Evolutionary conservation across 768 basidiomycete genomes (phyloP), one percentile per base, ranked within the genome.

Genomic region (Exsudoporus frostii): DNA sequence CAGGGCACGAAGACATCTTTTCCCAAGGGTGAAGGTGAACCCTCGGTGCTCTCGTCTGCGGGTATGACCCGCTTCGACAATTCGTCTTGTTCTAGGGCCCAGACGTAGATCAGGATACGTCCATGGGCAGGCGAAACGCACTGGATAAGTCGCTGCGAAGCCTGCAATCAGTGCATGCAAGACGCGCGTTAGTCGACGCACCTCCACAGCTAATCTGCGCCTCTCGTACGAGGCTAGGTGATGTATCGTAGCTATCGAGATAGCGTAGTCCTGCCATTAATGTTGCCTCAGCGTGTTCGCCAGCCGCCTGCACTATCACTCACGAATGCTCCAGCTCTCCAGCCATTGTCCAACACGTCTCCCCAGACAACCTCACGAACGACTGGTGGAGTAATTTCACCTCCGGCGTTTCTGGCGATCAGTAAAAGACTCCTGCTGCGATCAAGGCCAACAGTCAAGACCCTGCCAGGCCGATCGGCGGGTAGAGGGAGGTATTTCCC

Each of bases 171-270:
- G 32, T 15, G 13, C 30, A 25, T 34, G 30, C 25, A 37, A 43
- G 45, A 48, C 38, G 13, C 2, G 3, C 41, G 14, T 44, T 14
- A 17, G 20, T 32, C 9, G 37, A 63, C 71, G 30, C 56, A 90
- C 93, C 79, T 91, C 76, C 8, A 98, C 81, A 2, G 92, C 87
- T 17, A 76, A 66, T 56, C 75, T 78, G 19, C 97, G 80, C 32
- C 97, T 81, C 50, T 79, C 78, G 10, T 79, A 77, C 0, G 93
- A 96, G 4, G 93, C 85, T 6, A 99, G 78, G 70, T 99, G 97
- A 64, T 99, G 97, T 42, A 98, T 91, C 2, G 96, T 98, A 25
- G 97, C 97, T 57, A 99, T 95, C 5, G 95, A 97, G 45, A 99
- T 94, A 2, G 90, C 90, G 62, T 92, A 97, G 74, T 98, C 93